Percentiles rank a stretch among this genome's conserved stretches.
These are phyloP conservation scores for Panaeolus cyanescens DNA, from an alignment of 768 basidiomycete species.

Conservation along the genomic window DNA sequence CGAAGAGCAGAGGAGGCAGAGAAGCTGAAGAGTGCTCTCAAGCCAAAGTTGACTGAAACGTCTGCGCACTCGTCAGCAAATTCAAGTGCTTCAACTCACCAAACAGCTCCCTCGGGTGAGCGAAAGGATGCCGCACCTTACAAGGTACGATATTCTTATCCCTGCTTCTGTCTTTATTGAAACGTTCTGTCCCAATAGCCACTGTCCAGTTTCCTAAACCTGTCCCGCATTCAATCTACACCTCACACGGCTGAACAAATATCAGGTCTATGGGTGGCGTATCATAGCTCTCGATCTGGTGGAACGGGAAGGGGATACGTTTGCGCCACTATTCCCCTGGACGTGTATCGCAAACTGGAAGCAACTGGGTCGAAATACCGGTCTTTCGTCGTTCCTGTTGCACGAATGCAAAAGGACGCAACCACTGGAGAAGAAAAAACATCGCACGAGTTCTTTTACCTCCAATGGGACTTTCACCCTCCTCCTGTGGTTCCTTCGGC, in stretches of 20 bases:
- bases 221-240: conserved; percentile 63
- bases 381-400: conserved; percentile 81
- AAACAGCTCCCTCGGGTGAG: background rate
- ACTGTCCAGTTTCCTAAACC: conserved; percentile 77
- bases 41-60: conserved; percentile 13
- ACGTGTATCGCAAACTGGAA: conserved; percentile 73
- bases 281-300: conserved; percentile 79
- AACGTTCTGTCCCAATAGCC: conserved; percentile 50
- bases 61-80: conserved; percentile 8
- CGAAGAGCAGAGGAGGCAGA: conserved; percentile 22
- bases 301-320: conserved; percentile 85
- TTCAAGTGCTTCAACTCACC: conserved; percentile 1
- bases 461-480: conserved; percentile 90
- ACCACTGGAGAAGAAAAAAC: conserved; percentile 30
- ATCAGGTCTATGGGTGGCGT: conserved; percentile 84
- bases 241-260: conserved; percentile 77
- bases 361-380: conserved; percentile 65
- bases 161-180: background rate
- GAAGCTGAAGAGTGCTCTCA: conserved; percentile 20
- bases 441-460: conserved; percentile 79
- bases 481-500: conserved; percentile 60
- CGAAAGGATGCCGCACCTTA: conserved; percentile 72
- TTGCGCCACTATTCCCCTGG: conserved; percentile 78
- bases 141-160: conserved; percentile 43
- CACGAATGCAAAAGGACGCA: conserved; percentile 42